Conservation (phyloP, 805 yeast genomes). For the Naumovozyma dairenensis region DNA sequence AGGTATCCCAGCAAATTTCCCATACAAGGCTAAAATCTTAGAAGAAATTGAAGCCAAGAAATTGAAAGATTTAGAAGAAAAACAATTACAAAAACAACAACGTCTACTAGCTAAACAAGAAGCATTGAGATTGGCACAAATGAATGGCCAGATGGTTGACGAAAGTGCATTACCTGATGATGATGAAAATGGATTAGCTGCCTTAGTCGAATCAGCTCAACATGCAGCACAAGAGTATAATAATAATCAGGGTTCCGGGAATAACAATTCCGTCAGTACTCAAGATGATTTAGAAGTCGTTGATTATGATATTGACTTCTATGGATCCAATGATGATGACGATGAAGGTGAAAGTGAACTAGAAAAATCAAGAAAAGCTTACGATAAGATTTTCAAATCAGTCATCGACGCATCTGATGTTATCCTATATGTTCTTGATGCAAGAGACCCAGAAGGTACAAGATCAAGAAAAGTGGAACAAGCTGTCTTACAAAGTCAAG, state of each 20-base stretch:
- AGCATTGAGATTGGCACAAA: slow-evolving; percentile 31
- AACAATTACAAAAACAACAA: slow-evolving; percentile 41
- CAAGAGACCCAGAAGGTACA: slow-evolving; percentile 94
- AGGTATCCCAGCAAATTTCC: slow-evolving; percentile 91
- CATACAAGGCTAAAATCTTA: slow-evolving; percentile 80
- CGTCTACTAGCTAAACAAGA: slow-evolving; percentile 33
- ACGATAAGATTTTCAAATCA: slow-evolving; percentile 85
- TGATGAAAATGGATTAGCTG: slow-evolving; percentile 56
- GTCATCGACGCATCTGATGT: slow-evolving; percentile 92
- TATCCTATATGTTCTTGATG: slow-evolving; percentile 85
- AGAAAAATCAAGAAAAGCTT: slow-evolving; percentile 79
- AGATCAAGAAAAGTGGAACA: slow-evolving; percentile 88
- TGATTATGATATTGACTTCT: slow-evolving; percentile 40
- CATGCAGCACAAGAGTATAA: slow-evolving; percentile 70
- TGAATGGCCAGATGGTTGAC: slow-evolving; percentile 30
- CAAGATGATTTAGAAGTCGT: slow-evolving; percentile 39
- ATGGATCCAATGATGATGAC: slow-evolving; percentile 34
- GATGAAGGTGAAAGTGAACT: slow-evolving; percentile 39
- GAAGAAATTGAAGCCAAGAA: slow-evolving; percentile 59
- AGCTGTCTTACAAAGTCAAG: slow-evolving; percentile 66
- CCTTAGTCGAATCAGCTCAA: slow-evolving; percentile 83
- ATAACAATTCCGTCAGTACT: slow-evolving; percentile 36
- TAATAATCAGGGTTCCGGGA: slow-evolving; percentile 36
- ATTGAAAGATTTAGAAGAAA: slow-evolving; percentile 45
- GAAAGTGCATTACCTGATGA: slow-evolving; percentile 34